These are phyloP conservation scores for Didymella keratinophila DNA, from an alignment of 2,329 filamentous ascomycete species.

Conservation along the genomic window DNA sequence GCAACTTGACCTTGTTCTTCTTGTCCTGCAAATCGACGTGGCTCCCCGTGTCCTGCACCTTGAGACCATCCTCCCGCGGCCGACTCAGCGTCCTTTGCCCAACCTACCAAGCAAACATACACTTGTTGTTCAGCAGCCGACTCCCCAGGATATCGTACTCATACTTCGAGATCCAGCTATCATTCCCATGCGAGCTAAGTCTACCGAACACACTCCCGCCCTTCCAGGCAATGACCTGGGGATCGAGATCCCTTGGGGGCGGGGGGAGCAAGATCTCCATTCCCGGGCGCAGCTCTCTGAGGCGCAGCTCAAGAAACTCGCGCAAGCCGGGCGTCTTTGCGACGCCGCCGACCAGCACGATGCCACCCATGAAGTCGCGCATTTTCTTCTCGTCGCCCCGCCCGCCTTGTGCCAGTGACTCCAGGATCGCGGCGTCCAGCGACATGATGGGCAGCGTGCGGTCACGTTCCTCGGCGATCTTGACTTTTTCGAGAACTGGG, in stretches of 20 bases:
- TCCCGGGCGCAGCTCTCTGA: constrained; percentile 70
- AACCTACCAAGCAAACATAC: constrained; percentile 52
- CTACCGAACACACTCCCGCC: constrained; percentile 96
- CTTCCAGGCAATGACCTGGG: constrained; percentile 98
- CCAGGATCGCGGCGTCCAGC: constrained; percentile 88
- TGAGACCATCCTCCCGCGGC: not conserved
- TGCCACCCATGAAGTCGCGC: constrained; percentile 72
- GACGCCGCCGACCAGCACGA: constrained; percentile 51
- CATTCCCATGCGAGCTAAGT: constrained; percentile 78
- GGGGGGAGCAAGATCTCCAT: constrained; percentile 69
- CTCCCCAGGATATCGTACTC: constrained; percentile 89
- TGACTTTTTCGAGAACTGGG: constrained; percentile 58
- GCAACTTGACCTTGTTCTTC: not conserved
- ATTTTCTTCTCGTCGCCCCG: constrained; percentile 92
- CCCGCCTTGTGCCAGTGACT: constrained; percentile 85
- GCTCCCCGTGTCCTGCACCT: not conserved
- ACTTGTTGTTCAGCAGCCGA: constrained; percentile 70
- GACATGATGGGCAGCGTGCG: constrained; percentile 81
- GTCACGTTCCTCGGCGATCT: constrained; percentile 73
- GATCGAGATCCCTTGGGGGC: constrained; percentile 91
- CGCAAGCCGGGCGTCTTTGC: constrained; percentile 71
- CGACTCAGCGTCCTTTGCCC: not conserved
- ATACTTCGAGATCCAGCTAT: constrained; percentile 88
- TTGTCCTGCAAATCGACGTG: no score
- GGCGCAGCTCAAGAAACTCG: constrained; percentile 80